Conservation (phyloP, 1,284 basidiomycete species). For the Moesziomyces sp. region DNA sequence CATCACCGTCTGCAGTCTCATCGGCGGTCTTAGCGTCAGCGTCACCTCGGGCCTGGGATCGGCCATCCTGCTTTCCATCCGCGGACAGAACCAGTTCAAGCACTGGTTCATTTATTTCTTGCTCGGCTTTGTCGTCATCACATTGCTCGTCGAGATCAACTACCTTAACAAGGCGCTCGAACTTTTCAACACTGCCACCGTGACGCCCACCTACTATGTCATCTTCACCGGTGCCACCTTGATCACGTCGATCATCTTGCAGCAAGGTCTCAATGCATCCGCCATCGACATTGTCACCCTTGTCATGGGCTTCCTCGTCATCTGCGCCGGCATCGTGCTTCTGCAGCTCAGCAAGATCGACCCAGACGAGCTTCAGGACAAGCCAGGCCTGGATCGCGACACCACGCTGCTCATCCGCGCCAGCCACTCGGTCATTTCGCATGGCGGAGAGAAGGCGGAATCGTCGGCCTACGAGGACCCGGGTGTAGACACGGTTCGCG, state of each 20-base stretch:
- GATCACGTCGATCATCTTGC: constrained; percentile 75
- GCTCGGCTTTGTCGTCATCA: constrained; percentile 83
- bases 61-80: constrained; percentile 85
- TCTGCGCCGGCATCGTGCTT: constrained; percentile 85
- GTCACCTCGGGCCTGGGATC: constrained; percentile 93
- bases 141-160: constrained; percentile 88
- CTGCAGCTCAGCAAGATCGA: constrained; percentile 89
- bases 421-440: constrained; percentile 51
- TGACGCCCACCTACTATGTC: constrained; percentile 87
- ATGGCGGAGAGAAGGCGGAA: constrained; percentile 40
- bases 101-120: constrained; percentile 72
- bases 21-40: constrained; percentile 94
- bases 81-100: constrained; percentile 84
- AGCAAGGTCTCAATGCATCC: constrained; percentile 86
- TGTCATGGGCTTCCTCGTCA: constrained; percentile 86
- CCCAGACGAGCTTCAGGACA: constrained; percentile 59
- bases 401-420: constrained; percentile 64
- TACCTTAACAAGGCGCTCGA: constrained; percentile 97
- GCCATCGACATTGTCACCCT: constrained; percentile 76
- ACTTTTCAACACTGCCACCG: constrained; percentile 86
- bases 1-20: constrained; percentile 80
- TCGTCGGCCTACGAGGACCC: constrained; percentile 61
- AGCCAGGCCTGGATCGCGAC: constrained; percentile 59
- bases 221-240: constrained; percentile 82
- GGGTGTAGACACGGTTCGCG: constrained; percentile 65